These are phyloP conservation scores for Yamadazyma kanchanaburiensis DNA, from an alignment of 1,139 yeast species.

Conservation along the genomic window DNA sequence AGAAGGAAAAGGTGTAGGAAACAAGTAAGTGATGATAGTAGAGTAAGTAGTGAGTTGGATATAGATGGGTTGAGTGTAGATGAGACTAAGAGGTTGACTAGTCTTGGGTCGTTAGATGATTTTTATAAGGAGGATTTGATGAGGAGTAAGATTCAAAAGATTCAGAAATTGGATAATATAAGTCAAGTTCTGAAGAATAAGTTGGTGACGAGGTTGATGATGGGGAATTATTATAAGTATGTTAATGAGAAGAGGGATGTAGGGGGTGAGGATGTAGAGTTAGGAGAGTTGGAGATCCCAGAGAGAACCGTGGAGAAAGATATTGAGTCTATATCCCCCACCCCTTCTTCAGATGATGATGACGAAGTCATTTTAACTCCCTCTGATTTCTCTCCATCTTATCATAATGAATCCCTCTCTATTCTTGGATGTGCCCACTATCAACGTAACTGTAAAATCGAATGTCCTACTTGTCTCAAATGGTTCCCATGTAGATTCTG, in stretches of 20 bases:
- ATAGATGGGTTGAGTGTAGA: conserved; percentile 34
- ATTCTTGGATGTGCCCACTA: conserved; percentile 81
- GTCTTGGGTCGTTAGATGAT: conserved; percentile 41
- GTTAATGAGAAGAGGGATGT: conserved; percentile 28
- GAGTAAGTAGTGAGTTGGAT: conserved; percentile 32
- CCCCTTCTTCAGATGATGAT: conserved; percentile 12
- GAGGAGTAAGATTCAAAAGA: conserved; percentile 54
- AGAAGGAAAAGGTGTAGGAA: conserved; percentile 9
- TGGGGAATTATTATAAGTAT: conserved; percentile 60
- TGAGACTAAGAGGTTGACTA: conserved; percentile 35
- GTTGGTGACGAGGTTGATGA: conserved; percentile 72
- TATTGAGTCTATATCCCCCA: neutral
- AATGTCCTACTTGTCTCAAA: conserved; percentile 68
- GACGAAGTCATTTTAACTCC: conserved; percentile 45
- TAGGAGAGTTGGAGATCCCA: conserved; percentile 11
- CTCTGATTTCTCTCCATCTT: conserved; percentile 51
- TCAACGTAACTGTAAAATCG: conserved; percentile 77
- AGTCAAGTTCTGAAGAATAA: conserved; percentile 56
- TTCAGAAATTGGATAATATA: conserved; percentile 43
- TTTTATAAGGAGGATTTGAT: conserved; percentile 51
- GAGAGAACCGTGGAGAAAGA: neutral
- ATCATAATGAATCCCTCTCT: conserved; percentile 31
- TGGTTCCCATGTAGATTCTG: conserved; percentile 87
- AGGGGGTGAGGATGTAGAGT: conserved; percentile 7
- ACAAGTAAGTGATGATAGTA: conserved; percentile 3